phyloP scores from a whole-genome alignment of 768 basidiomycete species.

The Trichaptum fuscoviolaceum region DNA sequence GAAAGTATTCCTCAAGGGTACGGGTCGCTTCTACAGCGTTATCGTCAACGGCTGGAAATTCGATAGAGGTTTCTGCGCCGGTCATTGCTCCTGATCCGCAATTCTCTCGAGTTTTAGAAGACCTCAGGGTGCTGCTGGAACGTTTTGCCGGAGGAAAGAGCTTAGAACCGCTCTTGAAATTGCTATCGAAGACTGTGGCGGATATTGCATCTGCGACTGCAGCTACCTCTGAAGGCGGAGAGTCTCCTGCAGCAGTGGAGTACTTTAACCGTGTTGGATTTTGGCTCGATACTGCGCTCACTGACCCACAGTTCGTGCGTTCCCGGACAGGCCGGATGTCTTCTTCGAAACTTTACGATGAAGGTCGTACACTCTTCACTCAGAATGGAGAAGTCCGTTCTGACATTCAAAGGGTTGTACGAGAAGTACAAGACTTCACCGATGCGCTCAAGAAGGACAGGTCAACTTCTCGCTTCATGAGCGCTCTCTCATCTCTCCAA shows the following conservation, averaged over 20 bases:
- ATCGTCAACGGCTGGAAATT: neutral
- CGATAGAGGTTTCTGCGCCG: conserved; percentile 1
- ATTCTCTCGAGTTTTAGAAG: conserved; percentile 7
- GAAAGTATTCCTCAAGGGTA: conserved; percentile 8
- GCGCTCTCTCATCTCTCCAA: conserved; percentile 13
- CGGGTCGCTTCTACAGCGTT: neutral
- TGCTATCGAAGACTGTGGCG: conserved; percentile 2
- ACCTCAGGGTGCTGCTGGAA: conserved; percentile 11
- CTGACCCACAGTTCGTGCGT: conserved; percentile 12
- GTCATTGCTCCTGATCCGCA: conserved; percentile 8
- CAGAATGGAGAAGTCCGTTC: conserved; percentile 11
- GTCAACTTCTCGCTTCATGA: conserved; percentile 14
- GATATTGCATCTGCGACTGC: conserved; percentile 7
- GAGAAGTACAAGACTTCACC: conserved; percentile 15
- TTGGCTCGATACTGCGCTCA: conserved; percentile 19
- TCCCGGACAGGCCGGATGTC: conserved; percentile 12
- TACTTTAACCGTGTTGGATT: conserved; percentile 12
- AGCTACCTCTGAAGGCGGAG: neutral
- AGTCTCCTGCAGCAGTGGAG: neutral
- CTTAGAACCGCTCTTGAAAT: conserved; percentile 9
- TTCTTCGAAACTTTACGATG: conserved; percentile 16
- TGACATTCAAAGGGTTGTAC: conserved; percentile 12
- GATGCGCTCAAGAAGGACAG: conserved; percentile 15
- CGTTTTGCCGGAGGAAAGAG: conserved; percentile 12
- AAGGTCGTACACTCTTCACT: conserved; percentile 12